These are phyloP conservation scores for Penicillium lividum DNA, from an alignment of 495 filamentous ascomycete genomes.

Conservation along the genomic window DNA sequence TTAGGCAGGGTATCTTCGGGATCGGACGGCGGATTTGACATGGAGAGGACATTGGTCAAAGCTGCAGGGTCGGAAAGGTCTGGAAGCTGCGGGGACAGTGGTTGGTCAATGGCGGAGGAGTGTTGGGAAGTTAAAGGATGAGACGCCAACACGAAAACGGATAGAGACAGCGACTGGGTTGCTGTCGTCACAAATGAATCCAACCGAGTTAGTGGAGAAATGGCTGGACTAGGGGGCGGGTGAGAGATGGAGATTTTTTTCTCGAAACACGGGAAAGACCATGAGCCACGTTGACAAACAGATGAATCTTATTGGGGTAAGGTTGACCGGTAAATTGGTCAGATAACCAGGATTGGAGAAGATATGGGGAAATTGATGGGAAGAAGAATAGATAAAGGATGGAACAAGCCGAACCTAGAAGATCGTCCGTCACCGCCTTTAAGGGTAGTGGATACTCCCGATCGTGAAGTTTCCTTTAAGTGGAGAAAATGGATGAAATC, in stretches of 20 bases:
- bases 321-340: conserved; percentile 20
- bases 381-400: conserved; percentile 19
- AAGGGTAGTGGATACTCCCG: conserved; percentile 1
- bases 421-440: conserved; percentile 32
- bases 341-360: conserved; percentile 18
- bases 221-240: neutral
- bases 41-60: conserved; percentile 57
- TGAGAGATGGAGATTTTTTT: conserved; percentile 5
- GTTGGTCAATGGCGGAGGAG: conserved; percentile 11
- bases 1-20: conserved; percentile 48
- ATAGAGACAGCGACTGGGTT: conserved; percentile 3
- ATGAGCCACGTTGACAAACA: conserved; percentile 35
- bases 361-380: conserved; percentile 7
- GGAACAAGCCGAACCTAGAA: conserved; percentile 14
- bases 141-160: conserved; percentile 13
- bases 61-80: conserved; percentile 34
- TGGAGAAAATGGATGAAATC: conserved; percentile 1
- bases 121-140: conserved; percentile 1
- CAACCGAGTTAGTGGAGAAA: conserved; percentile 22
- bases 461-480: neutral
- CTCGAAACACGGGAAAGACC: neutral
- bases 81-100: conserved; percentile 24
- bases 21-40: conserved; percentile 55
- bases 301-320: conserved; percentile 41
- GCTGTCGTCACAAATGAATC: conserved; percentile 26